Conservation (phyloP, 1,284 basidiomycete genomes). For the Apiotrichum laibachii region DNA sequence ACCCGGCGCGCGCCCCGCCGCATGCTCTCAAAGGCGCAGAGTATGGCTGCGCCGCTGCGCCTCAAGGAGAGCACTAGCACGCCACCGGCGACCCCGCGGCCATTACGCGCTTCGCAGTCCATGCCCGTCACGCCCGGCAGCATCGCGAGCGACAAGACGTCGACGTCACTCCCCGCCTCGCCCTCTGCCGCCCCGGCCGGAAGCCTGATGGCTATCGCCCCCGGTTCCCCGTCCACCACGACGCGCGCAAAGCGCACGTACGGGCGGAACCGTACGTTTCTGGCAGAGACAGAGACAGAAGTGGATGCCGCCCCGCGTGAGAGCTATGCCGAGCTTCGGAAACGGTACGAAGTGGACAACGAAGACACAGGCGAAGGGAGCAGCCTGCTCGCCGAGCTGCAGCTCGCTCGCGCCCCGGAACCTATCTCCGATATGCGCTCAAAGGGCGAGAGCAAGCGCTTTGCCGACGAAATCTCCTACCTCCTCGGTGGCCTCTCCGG, state of each 20-base stretch:
- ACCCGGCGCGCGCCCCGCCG: conserved; percentile 22
- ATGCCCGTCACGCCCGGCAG: conserved; percentile 19
- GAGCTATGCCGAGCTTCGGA: conserved; percentile 46
- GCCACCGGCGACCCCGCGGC: conserved; percentile 3
- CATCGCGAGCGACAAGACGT: neutral
- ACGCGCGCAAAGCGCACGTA: conserved; percentile 37
- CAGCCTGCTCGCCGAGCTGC: conserved; percentile 28
- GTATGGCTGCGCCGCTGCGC: conserved; percentile 24
- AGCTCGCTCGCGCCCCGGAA: conserved; percentile 36
- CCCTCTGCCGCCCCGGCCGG: conserved; percentile 8
- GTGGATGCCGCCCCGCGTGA: conserved; percentile 15
- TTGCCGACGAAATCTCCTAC: conserved; percentile 46
- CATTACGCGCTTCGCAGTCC: conserved; percentile 9
- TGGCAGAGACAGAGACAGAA: conserved; percentile 5
- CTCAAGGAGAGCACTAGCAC: neutral
- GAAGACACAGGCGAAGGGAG: conserved; percentile 22
- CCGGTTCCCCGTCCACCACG: conserved; percentile 3
- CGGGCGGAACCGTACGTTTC: conserved; percentile 31
- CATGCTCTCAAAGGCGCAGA: conserved; percentile 45
- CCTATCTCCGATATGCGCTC: conserved; percentile 46
- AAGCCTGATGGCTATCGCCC: neutral
- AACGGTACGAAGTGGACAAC: conserved; percentile 45
- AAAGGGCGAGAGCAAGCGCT: conserved; percentile 46
- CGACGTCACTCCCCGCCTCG: conserved; percentile 14
- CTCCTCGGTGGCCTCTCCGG: conserved; percentile 39